phyloP scores from a whole-genome alignment of 768 basidiomycete genomes.

The Strobilomyces dryophilus region DNA sequence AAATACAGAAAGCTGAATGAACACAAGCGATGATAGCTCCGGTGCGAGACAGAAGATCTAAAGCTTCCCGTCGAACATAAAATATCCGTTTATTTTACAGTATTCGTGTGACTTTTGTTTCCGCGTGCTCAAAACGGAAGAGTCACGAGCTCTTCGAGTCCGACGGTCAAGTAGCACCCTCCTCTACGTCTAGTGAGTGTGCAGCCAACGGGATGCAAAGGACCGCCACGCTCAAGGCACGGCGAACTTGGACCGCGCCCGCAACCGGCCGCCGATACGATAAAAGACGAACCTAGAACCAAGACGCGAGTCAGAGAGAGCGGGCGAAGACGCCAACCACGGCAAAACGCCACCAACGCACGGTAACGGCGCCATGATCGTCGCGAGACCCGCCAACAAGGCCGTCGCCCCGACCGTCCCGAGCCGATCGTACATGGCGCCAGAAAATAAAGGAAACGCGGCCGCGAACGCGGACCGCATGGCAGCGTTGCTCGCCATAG shows the following conservation, averaged over 20 bases:
- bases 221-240: constrained; percentile 5
- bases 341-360: constrained; percentile 13
- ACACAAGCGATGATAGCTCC: neutral
- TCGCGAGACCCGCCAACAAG: constrained; percentile 61
- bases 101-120: too few relatives aligned
- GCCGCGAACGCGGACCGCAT: constrained; percentile 45
- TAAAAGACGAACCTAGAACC: constrained; percentile 44
- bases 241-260: constrained; percentile 43
- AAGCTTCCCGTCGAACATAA: neutral
- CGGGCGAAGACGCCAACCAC: neutral
- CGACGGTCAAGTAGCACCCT: too few relatives aligned
- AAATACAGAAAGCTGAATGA: neutral
- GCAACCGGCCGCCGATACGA: constrained; percentile 40
- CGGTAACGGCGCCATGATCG: constrained; percentile 60
- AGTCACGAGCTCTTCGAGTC: too few relatives aligned
- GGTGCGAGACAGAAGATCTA: neutral
- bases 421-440: constrained; percentile 46
- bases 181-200: too few relatives aligned
- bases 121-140: too few relatives aligned
- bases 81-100: neutral
- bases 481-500: constrained; percentile 64
- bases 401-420: constrained; percentile 72
- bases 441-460: constrained; percentile 50
- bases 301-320: neutral
- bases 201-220: neutral